Conservation (phyloP, 352 stramenopile genomes). For the Pythium phragmiticola region DNA sequence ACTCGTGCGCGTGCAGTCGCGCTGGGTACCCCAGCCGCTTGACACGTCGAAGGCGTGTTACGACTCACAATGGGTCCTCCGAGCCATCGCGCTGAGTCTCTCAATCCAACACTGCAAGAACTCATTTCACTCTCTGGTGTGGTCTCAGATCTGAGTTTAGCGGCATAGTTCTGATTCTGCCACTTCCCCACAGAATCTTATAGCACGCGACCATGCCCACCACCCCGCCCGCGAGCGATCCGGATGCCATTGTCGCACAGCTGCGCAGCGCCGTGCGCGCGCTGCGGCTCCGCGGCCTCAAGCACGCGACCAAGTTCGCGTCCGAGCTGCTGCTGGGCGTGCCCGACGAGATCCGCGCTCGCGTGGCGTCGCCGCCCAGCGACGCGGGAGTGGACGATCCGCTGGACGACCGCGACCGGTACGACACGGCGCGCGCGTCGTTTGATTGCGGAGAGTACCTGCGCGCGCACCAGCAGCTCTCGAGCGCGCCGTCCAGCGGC, state of each 20-base stretch:
- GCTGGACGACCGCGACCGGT: constrained; percentile 38
- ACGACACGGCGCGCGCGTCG: constrained; percentile 63
- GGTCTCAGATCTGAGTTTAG: not conserved
- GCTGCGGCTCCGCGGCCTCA: constrained; percentile 57
- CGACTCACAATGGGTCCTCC: too few relatives aligned
- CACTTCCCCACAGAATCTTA: too few relatives aligned
- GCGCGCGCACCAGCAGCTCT: constrained; percentile 66
- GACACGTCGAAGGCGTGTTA: too few relatives aligned
- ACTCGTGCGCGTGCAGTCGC: too few relatives aligned
- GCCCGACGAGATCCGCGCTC: constrained; percentile 33
- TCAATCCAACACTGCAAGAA: too few relatives aligned
- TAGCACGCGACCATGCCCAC: too few relatives aligned
- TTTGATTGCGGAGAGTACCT: constrained; percentile 78
- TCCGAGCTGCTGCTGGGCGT: constrained; percentile 78
- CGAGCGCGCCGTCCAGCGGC: not conserved
- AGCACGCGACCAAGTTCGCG: constrained; percentile 67
- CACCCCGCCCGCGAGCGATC: not conserved
- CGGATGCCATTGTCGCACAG: constrained; percentile 39
- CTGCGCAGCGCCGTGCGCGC: constrained; percentile 50
- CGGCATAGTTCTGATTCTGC: too few relatives aligned
- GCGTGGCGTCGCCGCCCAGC: not conserved
- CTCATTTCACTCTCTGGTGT: too few relatives aligned
- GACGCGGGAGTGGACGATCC: constrained; percentile 19
- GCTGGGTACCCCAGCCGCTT: too few relatives aligned
- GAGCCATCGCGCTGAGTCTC: too few relatives aligned